Percentiles rank a stretch among this genome's conserved stretches.
Evolutionary conservation across 108 stramenopile genomes (phyloP).

Genomic region (Conticribra weissflogii): DNA sequence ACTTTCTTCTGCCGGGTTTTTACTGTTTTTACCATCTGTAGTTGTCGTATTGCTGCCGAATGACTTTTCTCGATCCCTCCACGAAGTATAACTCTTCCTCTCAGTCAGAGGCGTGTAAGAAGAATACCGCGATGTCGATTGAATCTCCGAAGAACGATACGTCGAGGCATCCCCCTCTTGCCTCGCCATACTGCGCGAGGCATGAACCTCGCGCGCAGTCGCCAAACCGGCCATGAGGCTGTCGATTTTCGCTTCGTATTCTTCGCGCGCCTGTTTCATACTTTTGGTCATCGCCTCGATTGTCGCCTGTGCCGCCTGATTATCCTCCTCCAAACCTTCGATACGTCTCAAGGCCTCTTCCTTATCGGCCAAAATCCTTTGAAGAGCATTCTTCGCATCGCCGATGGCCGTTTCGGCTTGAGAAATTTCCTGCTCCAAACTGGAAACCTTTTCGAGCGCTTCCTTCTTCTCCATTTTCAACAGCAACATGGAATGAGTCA

Average conservation of each 20-base stretch:
- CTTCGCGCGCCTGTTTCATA: slow-evolving; percentile 37
- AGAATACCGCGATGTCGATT: slow-evolving; percentile 2
- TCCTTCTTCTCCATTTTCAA: slow-evolving; percentile 53
- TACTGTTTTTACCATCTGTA: too few species aligned
- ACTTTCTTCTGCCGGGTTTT: slow-evolving; percentile 15
- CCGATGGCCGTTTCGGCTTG: slow-evolving; percentile 50
- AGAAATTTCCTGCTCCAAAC: slow-evolving; percentile 35
- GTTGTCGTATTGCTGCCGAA: slow-evolving; percentile 8
- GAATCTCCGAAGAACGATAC: neutral
- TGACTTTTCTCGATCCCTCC: slow-evolving; percentile 20
- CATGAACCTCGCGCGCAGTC: slow-evolving; percentile 46
- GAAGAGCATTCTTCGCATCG: slow-evolving; percentile 42
- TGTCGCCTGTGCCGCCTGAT: slow-evolving; percentile 43
- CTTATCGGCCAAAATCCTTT: slow-evolving; percentile 34
- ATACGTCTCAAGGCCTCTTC: slow-evolving; percentile 44
- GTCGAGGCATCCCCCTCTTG: slow-evolving; percentile 9
- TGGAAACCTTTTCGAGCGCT: slow-evolving; percentile 34
- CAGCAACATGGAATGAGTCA: slow-evolving; percentile 38
- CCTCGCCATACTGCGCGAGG: slow-evolving; percentile 32
- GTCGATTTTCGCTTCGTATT: slow-evolving; percentile 52
- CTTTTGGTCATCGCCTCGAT: slow-evolving; percentile 50
- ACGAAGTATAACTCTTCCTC: slow-evolving; percentile 24
- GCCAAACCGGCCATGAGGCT: slow-evolving; percentile 48
- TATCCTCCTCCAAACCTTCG: slow-evolving; percentile 46
- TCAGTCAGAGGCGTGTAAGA: slow-evolving; percentile 20